Conservation (phyloP, 495 filamentous ascomycete species). For the Penicillium roqueforti region DNA sequence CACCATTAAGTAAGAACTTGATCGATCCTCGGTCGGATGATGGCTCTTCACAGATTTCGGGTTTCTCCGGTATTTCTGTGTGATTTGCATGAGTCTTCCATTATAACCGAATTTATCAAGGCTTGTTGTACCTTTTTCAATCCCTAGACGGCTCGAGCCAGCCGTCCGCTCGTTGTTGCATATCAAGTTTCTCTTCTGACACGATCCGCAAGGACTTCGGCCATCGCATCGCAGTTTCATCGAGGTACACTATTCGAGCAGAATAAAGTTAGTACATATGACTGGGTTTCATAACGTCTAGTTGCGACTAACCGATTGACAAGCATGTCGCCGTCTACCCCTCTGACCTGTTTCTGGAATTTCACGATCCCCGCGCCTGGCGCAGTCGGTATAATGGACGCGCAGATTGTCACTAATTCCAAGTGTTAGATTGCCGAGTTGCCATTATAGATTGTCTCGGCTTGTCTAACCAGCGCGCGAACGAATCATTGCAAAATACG, state of each 20-base stretch:
- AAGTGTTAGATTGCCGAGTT: background rate
- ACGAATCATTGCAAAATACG: slow-evolving; percentile 41
- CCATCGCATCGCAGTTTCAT: slow-evolving; percentile 53
- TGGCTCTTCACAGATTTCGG: slow-evolving; percentile 25
- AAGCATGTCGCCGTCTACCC: slow-evolving; percentile 45
- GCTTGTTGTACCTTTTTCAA: slow-evolving; percentile 18
- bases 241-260: slow-evolving; percentile 38
- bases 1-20: slow-evolving; percentile 46
- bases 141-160: slow-evolving; percentile 7
- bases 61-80: slow-evolving; percentile 21
- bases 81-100: background rate
- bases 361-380: slow-evolving; percentile 37
- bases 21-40: slow-evolving; percentile 44
- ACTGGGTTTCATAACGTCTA: background rate
- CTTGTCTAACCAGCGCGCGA: slow-evolving; percentile 41
- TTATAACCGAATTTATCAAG: background rate
- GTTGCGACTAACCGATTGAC: slow-evolving; percentile 36
- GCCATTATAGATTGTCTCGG: background rate
- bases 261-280: background rate
- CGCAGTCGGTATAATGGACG: slow-evolving; percentile 43
- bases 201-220: slow-evolving; percentile 44
- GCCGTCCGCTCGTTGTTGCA: slow-evolving; percentile 40
- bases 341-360: slow-evolving; percentile 46
- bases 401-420: slow-evolving; percentile 42
- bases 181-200: slow-evolving; percentile 39